A percentile compares a stretch with the other conserved stretches of the same genome.
Evolutionary conservation across 805 yeast species (phyloP).

Genomic region (Lachancea kluyveri): DNA sequence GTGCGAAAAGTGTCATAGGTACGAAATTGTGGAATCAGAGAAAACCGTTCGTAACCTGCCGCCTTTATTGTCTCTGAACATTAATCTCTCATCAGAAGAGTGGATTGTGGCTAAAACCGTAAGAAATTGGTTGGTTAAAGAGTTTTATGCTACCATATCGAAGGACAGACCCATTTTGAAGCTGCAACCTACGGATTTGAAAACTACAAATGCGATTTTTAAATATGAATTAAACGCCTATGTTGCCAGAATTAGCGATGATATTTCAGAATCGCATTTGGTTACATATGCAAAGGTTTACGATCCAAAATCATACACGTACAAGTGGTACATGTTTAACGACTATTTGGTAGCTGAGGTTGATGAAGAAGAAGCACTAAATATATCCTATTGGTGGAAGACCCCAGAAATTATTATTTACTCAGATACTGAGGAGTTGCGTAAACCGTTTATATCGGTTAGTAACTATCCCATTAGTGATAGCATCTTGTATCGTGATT

Average conservation of each 20-base stretch:
- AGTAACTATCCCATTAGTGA: slow-evolving; percentile 52
- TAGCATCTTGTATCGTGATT: slow-evolving; percentile 65
- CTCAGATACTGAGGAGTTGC: slow-evolving; percentile 40
- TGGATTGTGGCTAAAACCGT: slow-evolving; percentile 43
- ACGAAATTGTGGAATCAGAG: slow-evolving; percentile 50
- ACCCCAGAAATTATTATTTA: slow-evolving; percentile 69
- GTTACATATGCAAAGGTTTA: slow-evolving; percentile 51
- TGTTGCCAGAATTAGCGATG: slow-evolving; percentile 60
- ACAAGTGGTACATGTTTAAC: slow-evolving; percentile 77
- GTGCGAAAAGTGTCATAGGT: slow-evolving; percentile 46
- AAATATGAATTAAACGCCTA: slow-evolving; percentile 63
- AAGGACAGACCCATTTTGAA: slow-evolving; percentile 36
- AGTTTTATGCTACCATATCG: slow-evolving; percentile 44
- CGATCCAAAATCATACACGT: slow-evolving; percentile 25
- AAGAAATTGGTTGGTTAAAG: slow-evolving; percentile 56
- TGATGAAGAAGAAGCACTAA: slow-evolving; percentile 69
- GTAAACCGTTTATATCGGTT: slow-evolving; percentile 40
- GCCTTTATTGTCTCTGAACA: slow-evolving; percentile 55
- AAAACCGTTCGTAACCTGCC: slow-evolving; percentile 52
- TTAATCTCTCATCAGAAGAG: slow-evolving; percentile 50
- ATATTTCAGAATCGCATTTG: slow-evolving; percentile 47
- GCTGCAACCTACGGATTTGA: slow-evolving; percentile 23
- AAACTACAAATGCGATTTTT: slow-evolving; percentile 25
- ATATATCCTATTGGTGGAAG: slow-evolving; percentile 74
- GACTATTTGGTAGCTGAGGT: slow-evolving; percentile 82